Evolutionary conservation across 495 filamentous ascomycete species (phyloP), one percentile per base, ranked within the genome.

Genomic region (Penicillium nucicola): DNA sequence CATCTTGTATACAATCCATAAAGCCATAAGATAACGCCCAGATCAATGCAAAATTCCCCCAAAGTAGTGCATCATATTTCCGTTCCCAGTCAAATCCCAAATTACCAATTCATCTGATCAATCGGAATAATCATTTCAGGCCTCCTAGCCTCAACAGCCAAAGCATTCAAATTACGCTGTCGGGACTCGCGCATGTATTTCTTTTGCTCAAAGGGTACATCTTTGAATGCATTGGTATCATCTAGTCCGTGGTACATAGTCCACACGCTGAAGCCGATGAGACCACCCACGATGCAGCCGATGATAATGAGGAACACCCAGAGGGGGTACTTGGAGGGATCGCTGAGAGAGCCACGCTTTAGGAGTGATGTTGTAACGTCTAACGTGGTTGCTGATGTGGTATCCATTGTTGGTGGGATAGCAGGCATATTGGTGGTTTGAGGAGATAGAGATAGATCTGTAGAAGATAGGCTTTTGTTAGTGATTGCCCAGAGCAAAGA

Each of bases 281-380:
- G 52, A 5, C 56, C 37, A 1, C 37, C 8, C 0, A 45, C 58
- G n/a, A 67, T 34, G 19, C 58, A 67, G 12, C 58, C 64, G 9
- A 55, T 36, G 11, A 67, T 62, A n/a, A 67, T 64, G 22, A 43
- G 44, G 30, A 67, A 58, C 40, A 67, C 52, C 20, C 65, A 67
- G 36, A 65, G 53, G 17, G 64, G 58, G 48, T 48, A 67, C 31
- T 50, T 32, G 13, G 38, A 37, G 14, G 55, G 22, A 9, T 44
- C 12, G 42, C 17, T 23, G 34, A 50, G 34, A 10, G 33, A 8
- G 22, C 45, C 45, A 11, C 58, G 58, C 20, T 62, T 65, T 18
- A 52, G 22, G 2, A 61, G 38, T 15, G 17, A 44, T 12, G 23
- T 40, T 1, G 28, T 10, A 2, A 4, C 20, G 18, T 13, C 9